Conservation (phyloP, 352 stramenopile species). For the Hyaloperonospora brassicae region DNA sequence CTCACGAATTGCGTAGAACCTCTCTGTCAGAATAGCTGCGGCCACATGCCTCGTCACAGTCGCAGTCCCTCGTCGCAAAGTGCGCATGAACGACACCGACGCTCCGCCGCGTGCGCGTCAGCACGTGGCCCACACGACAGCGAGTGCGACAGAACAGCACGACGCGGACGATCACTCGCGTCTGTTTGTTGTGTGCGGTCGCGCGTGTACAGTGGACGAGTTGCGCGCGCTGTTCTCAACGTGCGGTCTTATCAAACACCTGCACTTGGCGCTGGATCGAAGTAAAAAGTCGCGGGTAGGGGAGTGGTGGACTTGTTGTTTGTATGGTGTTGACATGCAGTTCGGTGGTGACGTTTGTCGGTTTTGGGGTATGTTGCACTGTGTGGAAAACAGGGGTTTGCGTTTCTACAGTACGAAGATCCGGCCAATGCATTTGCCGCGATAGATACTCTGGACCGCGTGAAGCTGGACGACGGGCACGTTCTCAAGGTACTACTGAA, state of each 20-base stretch:
- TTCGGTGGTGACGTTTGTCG: no score
- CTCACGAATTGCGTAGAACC: no score
- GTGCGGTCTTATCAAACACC: constrained; percentile 53
- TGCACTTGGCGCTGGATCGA: constrained; percentile 66
- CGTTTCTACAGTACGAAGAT: constrained; percentile 71
- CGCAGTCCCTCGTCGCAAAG: no score
- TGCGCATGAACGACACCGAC: no score
- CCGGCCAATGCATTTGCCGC: constrained; percentile 31
- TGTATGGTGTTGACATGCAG: neutral
- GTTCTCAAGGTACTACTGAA: constrained; percentile 47
- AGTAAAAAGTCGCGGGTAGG: constrained; percentile 65
- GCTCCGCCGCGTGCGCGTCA: no score
- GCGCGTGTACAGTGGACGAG: constrained; percentile 53
- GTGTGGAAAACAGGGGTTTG: constrained; percentile 43
- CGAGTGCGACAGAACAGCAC: neutral
- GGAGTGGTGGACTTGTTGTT: neutral
- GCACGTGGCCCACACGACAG: neutral
- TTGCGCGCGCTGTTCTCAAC: constrained; percentile 48
- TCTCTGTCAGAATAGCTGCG: no score
- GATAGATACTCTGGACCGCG: constrained; percentile 58
- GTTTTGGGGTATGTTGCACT: neutral
- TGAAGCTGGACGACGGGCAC: constrained; percentile 56
- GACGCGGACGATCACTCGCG: constrained; percentile 7
- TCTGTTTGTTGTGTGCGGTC: constrained; percentile 71
- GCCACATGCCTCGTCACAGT: no score